Conservation (phyloP, 371 early-diverging fungal species). For the Mortierella sp. region DNA sequence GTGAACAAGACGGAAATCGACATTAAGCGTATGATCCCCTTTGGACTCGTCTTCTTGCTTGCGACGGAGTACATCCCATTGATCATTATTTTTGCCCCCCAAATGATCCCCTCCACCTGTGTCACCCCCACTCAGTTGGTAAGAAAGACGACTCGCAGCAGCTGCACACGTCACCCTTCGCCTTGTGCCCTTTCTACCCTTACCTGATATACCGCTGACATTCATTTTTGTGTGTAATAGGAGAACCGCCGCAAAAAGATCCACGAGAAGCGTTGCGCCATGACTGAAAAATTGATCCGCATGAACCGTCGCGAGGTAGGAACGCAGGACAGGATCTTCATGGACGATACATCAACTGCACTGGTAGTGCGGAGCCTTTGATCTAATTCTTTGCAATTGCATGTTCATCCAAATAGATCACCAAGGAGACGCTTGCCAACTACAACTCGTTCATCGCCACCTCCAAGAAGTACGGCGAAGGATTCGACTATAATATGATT, state of each 20-base stretch:
- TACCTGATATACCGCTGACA: neutral
- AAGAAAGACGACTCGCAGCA: conserved; percentile 17
- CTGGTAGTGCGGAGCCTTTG: neutral
- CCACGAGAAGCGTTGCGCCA: conserved; percentile 66
- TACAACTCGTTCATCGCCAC: conserved; percentile 60
- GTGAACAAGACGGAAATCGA: conserved; percentile 66
- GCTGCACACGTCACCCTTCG: neutral
- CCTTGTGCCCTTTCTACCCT: neutral
- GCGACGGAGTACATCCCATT: conserved; percentile 78
- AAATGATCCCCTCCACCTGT: conserved; percentile 74
- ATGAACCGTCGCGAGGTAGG: conserved; percentile 50
- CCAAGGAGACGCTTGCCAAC: conserved; percentile 65
- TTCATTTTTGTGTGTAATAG: conserved; percentile 45
- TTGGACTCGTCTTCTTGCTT: conserved; percentile 67
- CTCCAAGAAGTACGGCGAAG: conserved; percentile 65
- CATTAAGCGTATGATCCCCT: conserved; percentile 71
- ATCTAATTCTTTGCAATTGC: neutral
- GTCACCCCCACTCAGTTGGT: conserved; percentile 71
- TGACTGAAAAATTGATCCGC: conserved; percentile 64
- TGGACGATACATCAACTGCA: neutral
- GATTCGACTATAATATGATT: conserved; percentile 65
- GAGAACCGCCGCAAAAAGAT: conserved; percentile 69
- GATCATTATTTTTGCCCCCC: conserved; percentile 70
- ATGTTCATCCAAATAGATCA: conserved; percentile 55
- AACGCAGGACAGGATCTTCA: neutral